Evolutionary conservation across 805 yeast genomes (phyloP).

Genomic region (Tanozyma kutaoensis): DNA sequence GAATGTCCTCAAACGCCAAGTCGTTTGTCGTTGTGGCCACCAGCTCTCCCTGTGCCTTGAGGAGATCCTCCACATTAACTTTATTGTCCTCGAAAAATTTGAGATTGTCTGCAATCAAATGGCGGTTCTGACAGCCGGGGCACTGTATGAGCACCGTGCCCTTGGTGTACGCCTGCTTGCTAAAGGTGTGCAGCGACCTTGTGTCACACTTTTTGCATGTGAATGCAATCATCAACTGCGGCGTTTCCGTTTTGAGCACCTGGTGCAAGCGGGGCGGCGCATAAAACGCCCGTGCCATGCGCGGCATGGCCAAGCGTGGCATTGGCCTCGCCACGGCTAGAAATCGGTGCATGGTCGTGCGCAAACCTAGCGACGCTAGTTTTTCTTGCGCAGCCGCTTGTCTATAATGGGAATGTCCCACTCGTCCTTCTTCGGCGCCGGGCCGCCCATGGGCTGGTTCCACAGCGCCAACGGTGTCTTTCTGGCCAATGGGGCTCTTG

Average conservation of each 20-base stretch:
- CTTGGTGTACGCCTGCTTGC: conserved; percentile 78
- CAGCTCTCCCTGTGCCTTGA: conserved; percentile 64
- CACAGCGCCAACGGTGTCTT: too few relatives aligned
- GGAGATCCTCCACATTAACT: conserved; percentile 68
- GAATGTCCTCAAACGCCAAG: conserved; percentile 55
- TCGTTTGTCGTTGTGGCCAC: conserved; percentile 55
- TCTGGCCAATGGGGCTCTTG: too few relatives aligned
- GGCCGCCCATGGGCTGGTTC: conserved; percentile 1
- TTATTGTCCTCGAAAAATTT: conserved; percentile 68
- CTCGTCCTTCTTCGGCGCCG: neutral
- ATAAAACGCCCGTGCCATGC: too few relatives aligned
- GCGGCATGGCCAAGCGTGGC: too few relatives aligned
- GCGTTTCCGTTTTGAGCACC: conserved; percentile 62
- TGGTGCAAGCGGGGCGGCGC: too few relatives aligned
- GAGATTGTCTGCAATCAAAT: conserved; percentile 68
- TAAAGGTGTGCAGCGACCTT: conserved; percentile 78
- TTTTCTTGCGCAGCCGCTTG: too few relatives aligned
- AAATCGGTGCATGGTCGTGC: too few relatives aligned
- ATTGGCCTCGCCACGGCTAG: too few relatives aligned
- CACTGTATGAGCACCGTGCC: conserved; percentile 88
- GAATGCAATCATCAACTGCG: conserved; percentile 76
- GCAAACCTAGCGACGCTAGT: too few relatives aligned
- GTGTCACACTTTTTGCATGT: conserved; percentile 82
- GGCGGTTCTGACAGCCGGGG: conserved; percentile 82
- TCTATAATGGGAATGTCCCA: conserved; percentile 8